Evolutionary conservation across 2,329 filamentous ascomycete species (phyloP), one percentile per base, ranked within the genome.

Genomic region (Diatrype stigma): DNA sequence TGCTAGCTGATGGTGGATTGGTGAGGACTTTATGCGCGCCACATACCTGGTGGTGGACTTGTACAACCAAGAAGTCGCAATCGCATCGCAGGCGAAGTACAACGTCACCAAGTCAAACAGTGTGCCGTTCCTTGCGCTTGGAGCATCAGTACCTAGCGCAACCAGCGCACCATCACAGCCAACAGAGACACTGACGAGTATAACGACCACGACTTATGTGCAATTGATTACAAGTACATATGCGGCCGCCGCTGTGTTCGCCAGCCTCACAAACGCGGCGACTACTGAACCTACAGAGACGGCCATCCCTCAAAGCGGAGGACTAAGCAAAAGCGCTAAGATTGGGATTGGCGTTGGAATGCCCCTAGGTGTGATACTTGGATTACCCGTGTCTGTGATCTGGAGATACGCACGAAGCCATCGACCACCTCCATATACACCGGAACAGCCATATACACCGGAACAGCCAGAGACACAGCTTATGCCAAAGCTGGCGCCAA

Each of bases 1-100:
- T 26, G 21, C 42, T 22, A 23, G 4, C 42, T 6, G 11, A 10
- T 44, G 28, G 21, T 44, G 10, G 14, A 44, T 44, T n/a, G 42
- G 26, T 10, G 26, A 30, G 10, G 26, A 30, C 26, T 30, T 30
- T 10, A 5, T 30, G 10, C 30, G 19, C 19, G 22, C 34, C 6
- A 38, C 47, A 21, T 48, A 48, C 37, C n/a, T 48, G 16, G 32
- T 42, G n/a, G n/a, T 48, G 2, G 47, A 48, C 22, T 22, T 48
- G 23, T 48, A 48, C 37, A 48, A 48, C 22, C 35, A 44, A n/a
- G 23, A 48, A 23, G 32, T 48, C 21, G 47, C 35, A 21, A 34
- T 48, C 35, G 47, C 47, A 16, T 35, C 35, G 26, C 26, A 30
- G 14, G 38, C 35, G 21, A 28, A 21, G n/a, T 44, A 42, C 22